These are phyloP conservation scores for Leccinellum luteum DNA, from an alignment of 768 basidiomycete species.

Conservation along the genomic window DNA sequence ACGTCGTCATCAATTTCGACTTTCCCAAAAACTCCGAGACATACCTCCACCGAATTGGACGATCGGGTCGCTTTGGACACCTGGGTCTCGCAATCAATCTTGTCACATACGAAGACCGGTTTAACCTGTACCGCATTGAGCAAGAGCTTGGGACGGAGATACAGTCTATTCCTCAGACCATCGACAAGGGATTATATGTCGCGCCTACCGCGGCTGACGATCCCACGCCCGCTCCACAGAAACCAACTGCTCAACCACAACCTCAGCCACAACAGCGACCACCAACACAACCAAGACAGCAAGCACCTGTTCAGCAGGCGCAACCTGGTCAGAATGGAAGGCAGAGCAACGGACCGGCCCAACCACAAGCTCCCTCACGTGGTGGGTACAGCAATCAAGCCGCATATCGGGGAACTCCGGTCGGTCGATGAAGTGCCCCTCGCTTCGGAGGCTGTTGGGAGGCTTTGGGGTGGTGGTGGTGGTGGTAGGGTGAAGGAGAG, in stretches of 20 bases:
- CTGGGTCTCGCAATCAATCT: slow-evolving; percentile 96
- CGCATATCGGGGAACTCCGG: slow-evolving; percentile 28
- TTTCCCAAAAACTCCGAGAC: slow-evolving; percentile 99
- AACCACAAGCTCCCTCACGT: slow-evolving; percentile 22
- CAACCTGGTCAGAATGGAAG: slow-evolving; percentile 29
- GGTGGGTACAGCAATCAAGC: slow-evolving; percentile 24
- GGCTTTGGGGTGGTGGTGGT: background rate
- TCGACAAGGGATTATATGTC: slow-evolving; percentile 92
- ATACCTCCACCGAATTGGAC: slow-evolving; percentile 97
- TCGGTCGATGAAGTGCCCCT: slow-evolving; percentile 23
- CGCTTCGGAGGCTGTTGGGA: background rate
- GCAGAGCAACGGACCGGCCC: slow-evolving; percentile 24
- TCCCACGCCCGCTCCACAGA: slow-evolving; percentile 46
- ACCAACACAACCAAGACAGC: slow-evolving; percentile 29
- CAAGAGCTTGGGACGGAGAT: slow-evolving; percentile 99
- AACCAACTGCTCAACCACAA: slow-evolving; percentile 34
- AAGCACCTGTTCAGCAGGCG: slow-evolving; percentile 21
- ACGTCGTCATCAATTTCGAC: slow-evolving; percentile 99
- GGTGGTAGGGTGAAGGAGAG: background rate
- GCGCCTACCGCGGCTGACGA: slow-evolving; percentile 59
- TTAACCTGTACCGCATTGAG: slow-evolving; percentile 97
- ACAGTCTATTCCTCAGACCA: slow-evolving; percentile 86
- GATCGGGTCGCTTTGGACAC: slow-evolving; percentile 96
- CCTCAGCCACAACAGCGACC: slow-evolving; percentile 28
- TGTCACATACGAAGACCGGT: slow-evolving; percentile 96